phyloP scores from a whole-genome alignment of 2,329 filamentous ascomycete genomes.

The Blumeria graminis region DNA sequence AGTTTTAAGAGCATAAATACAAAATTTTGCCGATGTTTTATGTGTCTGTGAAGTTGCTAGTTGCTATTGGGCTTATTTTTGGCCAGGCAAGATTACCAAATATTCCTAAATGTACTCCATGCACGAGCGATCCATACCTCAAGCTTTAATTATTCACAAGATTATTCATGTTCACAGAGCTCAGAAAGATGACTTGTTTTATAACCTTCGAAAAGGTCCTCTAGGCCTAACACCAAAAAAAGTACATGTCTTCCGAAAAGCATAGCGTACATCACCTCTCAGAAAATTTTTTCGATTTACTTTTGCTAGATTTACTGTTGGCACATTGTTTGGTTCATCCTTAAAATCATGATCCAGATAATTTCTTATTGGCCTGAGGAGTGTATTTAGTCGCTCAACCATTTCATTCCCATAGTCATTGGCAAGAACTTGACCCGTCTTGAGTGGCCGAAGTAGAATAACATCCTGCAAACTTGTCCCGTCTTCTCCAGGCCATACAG shows the following conservation, averaged over 20 bases:
- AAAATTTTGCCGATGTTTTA: too few species aligned
- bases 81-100: too few species aligned
- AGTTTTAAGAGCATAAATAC: too few species aligned
- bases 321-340: conserved; percentile 3
- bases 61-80: too few species aligned
- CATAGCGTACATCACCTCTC: conserved; percentile 11
- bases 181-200: not conserved
- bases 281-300: conserved; percentile 13
- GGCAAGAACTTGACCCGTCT: not conserved
- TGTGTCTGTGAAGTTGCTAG: too few species aligned
- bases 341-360: conserved; percentile 11
- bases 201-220: conserved; percentile 10
- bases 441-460: not conserved
- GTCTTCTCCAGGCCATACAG: conserved; percentile 13
- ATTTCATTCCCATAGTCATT: not conserved
- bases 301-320: conserved; percentile 10
- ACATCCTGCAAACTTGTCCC: conserved; percentile 9
- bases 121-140: too few species aligned
- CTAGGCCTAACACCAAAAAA: conserved; percentile 10
- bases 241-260: conserved; percentile 10
- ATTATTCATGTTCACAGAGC: too few species aligned
- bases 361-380: conserved; percentile 9
- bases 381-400: conserved; percentile 3
- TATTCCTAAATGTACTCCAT: too few species aligned
- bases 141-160: too few species aligned